Conservation (phyloP, 1,139 yeast species). For the Zygoascus sp. region DNA sequence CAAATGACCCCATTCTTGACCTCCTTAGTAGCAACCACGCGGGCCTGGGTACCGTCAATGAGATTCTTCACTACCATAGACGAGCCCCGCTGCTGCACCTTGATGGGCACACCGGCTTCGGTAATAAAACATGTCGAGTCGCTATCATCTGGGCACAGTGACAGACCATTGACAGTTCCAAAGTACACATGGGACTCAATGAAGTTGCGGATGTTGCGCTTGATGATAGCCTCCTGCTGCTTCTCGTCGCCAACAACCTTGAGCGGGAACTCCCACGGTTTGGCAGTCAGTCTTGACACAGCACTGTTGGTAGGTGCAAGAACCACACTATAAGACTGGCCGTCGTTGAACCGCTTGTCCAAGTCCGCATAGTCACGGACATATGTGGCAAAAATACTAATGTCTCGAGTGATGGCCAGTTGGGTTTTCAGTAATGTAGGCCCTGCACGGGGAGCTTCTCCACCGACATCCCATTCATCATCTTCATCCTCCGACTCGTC, state of each 20-base stretch:
- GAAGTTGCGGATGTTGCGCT: constrained; percentile 30
- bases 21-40: constrained; percentile 20
- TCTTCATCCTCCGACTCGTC: constrained; percentile 9
- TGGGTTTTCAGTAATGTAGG: constrained; percentile 34
- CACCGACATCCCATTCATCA: constrained; percentile 16
- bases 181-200: constrained; percentile 31
- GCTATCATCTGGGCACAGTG: constrained; percentile 5
- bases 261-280: constrained; percentile 38
- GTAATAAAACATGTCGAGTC: constrained; percentile 14
- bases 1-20: constrained; percentile 31
- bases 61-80: constrained; percentile 16
- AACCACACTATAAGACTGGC: constrained; percentile 29
- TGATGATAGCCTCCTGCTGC: constrained; percentile 29
- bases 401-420: constrained; percentile 31
- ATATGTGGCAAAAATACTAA: constrained; percentile 34
- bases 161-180: constrained; percentile 19
- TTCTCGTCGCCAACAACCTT: constrained; percentile 20
- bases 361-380: constrained; percentile 30
- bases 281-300: constrained; percentile 27
- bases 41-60: constrained; percentile 19
- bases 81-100: constrained; percentile 4
- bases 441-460: constrained; percentile 33
- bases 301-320: constrained; percentile 37
- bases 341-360: constrained; percentile 29
- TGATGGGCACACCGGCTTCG: constrained; percentile 18